phyloP scores from a whole-genome alignment of 2,329 filamentous ascomycete genomes.

The Ophiocordyceps camponoti-leonardi region DNA sequence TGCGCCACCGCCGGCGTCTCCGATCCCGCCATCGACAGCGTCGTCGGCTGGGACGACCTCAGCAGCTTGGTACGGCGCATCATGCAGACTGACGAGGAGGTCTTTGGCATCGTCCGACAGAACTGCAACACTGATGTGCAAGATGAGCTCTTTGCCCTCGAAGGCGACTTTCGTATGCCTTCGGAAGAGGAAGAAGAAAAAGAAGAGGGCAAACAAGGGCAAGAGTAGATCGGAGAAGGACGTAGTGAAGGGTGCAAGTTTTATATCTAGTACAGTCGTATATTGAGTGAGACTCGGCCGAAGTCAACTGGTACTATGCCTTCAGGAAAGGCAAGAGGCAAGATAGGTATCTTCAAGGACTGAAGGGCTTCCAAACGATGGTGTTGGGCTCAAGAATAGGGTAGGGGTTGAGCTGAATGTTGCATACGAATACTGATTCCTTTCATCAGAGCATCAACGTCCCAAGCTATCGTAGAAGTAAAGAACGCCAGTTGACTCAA shows the following conservation, averaged over 20 bases:
- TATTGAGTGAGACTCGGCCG: too few species aligned
- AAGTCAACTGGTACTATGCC: too few species aligned
- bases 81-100: constrained; percentile 9
- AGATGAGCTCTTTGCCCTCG: constrained; percentile 4
- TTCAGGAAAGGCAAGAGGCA: too few species aligned
- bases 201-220: neutral
- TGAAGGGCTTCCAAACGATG: too few species aligned
- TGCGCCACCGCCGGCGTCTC: constrained; percentile 19
- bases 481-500: too few species aligned
- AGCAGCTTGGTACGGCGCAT: constrained; percentile 10
- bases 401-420: too few species aligned
- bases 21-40: constrained; percentile 18
- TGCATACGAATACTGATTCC: too few species aligned
- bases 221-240: neutral
- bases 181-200: neutral
- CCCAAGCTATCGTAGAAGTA: too few species aligned
- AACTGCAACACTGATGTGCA: constrained; percentile 5
- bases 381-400: too few species aligned
- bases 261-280: neutral
- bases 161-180: neutral
- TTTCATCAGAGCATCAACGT: too few species aligned
- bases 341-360: too few species aligned
- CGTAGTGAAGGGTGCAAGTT: neutral
- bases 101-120: constrained; percentile 8
- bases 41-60: constrained; percentile 17